Evolutionary conservation across 768 basidiomycete species (phyloP).

Genomic region (Mycena maculata): DNA sequence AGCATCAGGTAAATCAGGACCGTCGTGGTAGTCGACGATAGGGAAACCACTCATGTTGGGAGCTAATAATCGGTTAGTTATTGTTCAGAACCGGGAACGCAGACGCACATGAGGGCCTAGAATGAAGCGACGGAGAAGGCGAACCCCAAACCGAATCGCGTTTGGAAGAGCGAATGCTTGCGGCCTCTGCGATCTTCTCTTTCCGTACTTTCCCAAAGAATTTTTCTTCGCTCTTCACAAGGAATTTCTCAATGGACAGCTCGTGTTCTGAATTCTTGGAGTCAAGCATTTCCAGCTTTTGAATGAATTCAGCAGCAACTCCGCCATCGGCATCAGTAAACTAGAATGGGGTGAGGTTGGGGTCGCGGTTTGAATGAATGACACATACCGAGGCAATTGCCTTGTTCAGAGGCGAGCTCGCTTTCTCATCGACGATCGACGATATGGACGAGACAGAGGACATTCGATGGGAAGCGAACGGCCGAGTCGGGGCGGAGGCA

Average conservation of each 20-base stretch:
- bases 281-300: constrained; percentile 80
- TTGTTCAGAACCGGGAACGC: no score
- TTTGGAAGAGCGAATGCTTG: constrained; percentile 81
- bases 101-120: constrained; percentile 59
- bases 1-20: constrained; percentile 66
- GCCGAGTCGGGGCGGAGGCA: constrained; percentile 67
- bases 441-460: constrained; percentile 91
- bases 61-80: constrained; percentile 48
- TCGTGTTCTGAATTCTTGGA: constrained; percentile 92
- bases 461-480: constrained; percentile 83
- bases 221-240: constrained; percentile 91
- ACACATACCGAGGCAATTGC: constrained; percentile 90
- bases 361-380: no score
- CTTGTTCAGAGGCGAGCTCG: constrained; percentile 92
- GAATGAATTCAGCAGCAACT: constrained; percentile 89
- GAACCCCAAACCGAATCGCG: constrained; percentile 88
- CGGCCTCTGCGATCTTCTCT: constrained; percentile 87
- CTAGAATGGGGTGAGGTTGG: no score
- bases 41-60: constrained; percentile 65
- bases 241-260: constrained; percentile 90
- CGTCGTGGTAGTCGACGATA: constrained; percentile 49
- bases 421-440: constrained; percentile 92
- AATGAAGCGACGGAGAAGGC: constrained; percentile 71
- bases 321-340: constrained; percentile 96
- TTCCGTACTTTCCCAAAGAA: constrained; percentile 93